Evolutionary conservation across 1,284 basidiomycete genomes (phyloP).

Genomic region (Pascua guehoae): DNA sequence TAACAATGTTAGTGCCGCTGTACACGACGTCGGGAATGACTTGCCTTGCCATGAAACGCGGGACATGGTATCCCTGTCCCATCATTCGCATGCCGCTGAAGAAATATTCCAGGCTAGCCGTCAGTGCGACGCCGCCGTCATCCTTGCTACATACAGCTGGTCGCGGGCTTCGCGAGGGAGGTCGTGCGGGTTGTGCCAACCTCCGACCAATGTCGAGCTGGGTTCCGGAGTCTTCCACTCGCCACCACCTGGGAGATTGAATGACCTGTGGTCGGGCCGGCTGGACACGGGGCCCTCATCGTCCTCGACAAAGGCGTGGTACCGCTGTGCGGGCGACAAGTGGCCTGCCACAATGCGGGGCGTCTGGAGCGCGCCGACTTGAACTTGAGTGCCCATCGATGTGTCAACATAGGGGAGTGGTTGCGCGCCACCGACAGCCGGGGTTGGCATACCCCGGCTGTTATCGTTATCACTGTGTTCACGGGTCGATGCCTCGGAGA

Average conservation of each 20-base stretch:
- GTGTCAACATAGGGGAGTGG: too few relatives aligned
- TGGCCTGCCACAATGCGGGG: too few relatives aligned
- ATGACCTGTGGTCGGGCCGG: neutral
- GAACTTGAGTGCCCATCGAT: too few relatives aligned
- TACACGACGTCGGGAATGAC: neutral
- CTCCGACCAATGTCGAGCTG: conserved; percentile 27
- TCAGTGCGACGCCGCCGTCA: neutral
- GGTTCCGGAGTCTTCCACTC: too few relatives aligned
- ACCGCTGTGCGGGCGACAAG: too few relatives aligned
- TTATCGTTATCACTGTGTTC: neutral
- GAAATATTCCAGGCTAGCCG: conserved; percentile 32
- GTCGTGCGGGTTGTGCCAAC: conserved; percentile 42
- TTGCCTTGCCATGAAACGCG: conserved; percentile 39
- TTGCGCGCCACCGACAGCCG: too few relatives aligned
- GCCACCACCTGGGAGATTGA: neutral
- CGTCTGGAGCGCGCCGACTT: too few relatives aligned
- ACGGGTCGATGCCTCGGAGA: conserved; percentile 8
- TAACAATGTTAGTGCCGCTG: neutral
- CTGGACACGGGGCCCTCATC: too few relatives aligned
- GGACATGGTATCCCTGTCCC: conserved; percentile 35
- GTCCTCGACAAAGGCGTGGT: too few relatives aligned
- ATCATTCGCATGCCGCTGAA: conserved; percentile 29
- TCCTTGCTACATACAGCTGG: conserved; percentile 29
- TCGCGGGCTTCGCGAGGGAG: conserved; percentile 38
- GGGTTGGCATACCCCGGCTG: too few relatives aligned